phyloP scores from a whole-genome alignment of 139 green algal genomes.

The Haematococcus lacustris region DNA sequence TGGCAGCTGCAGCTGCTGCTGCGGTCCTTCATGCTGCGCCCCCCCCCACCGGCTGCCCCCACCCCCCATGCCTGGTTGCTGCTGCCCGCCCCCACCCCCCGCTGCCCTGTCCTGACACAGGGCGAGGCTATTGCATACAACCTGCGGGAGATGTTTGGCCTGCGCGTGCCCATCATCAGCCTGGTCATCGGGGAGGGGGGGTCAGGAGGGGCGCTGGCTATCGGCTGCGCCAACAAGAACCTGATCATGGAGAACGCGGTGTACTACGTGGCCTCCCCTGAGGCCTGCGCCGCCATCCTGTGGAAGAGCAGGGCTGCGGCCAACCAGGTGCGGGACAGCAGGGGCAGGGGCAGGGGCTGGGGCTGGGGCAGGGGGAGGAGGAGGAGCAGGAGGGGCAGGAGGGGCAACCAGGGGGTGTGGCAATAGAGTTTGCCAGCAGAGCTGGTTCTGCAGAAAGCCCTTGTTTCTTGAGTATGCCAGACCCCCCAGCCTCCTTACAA shows the following conservation, averaged over 20 bases:
- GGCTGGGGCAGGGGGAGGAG: too few relatives aligned
- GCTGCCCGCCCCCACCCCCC: background rate
- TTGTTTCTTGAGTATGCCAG: background rate
- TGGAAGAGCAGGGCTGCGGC: constrained; percentile 88
- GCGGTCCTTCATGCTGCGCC: background rate
- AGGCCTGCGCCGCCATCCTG: constrained; percentile 93
- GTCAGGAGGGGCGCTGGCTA: constrained; percentile 86
- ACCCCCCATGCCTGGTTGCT: background rate
- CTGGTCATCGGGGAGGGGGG: constrained; percentile 94
- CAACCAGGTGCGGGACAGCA: constrained; percentile 30
- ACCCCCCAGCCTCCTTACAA: background rate
- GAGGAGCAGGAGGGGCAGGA: too few relatives aligned
- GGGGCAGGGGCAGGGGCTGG: background rate
- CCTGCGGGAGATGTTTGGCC: constrained; percentile 94
- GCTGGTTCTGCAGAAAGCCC: background rate
- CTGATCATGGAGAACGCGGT: constrained; percentile 92
- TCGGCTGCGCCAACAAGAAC: constrained; percentile 87
- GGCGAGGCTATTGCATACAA: constrained; percentile 95
- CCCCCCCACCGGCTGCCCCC: background rate
- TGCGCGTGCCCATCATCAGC: constrained; percentile 87
- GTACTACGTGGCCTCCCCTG: constrained; percentile 93
- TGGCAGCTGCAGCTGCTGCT: background rate
- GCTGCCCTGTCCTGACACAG: constrained; percentile 32
- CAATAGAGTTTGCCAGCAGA: background rate
- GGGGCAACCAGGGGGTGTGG: background rate